phyloP scores from a whole-genome alignment of 306 rosid genomes.

The Cucumis sativus region Cucumber_9930_V3 NC_026656.2:4328501-4329000 shows the following conservation, averaged over 20 bases:
- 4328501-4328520: no score
- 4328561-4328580: no score
- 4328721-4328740: constrained; percentile 37
- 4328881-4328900: neutral
- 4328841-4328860: constrained; percentile 24
- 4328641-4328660: no score
- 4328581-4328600: no score
- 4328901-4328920: neutral
- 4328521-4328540: no score
- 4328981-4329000: no score
- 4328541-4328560: no score
- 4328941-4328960: constrained; percentile 15
- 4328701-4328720: constrained; percentile 37
- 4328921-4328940: constrained; percentile 2
- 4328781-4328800: constrained; percentile 24
- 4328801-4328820: constrained; percentile 16
- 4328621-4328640: no score
- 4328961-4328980: neutral
- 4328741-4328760: constrained; percentile 31
- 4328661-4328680: no score
- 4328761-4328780: constrained; percentile 39
- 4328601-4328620: no score
- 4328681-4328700: constrained; percentile 29
- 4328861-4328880: constrained; percentile 1
- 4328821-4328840: constrained; percentile 24